These are phyloP conservation scores for Wickerhamomyces chambardii DNA, from an alignment of 805 yeast genomes.

Conservation along the genomic window DNA sequence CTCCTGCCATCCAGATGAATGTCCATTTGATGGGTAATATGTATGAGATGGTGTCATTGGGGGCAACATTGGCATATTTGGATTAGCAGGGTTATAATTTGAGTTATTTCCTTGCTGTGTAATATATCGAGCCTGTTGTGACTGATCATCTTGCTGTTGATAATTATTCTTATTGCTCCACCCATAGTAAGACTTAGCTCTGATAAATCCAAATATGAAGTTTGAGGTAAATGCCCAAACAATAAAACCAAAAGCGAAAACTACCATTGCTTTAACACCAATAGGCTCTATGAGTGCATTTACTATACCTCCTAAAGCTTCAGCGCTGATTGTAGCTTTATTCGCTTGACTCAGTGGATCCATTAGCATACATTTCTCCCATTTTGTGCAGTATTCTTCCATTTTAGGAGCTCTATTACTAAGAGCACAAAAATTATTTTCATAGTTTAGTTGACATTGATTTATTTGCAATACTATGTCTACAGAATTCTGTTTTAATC, in stretches of 20 bases:
- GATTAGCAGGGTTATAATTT: too few relatives aligned
- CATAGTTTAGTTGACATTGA: slow-evolving; percentile 43
- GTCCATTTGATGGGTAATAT: too few relatives aligned
- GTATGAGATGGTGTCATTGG: not conserved
- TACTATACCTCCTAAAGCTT: slow-evolving; percentile 49
- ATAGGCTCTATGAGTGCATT: slow-evolving; percentile 63
- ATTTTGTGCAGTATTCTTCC: slow-evolving; percentile 43
- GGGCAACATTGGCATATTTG: not conserved
- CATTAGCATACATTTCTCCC: slow-evolving; percentile 61
- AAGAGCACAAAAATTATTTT: slow-evolving; percentile 46
- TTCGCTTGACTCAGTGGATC: slow-evolving; percentile 34
- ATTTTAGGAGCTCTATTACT: slow-evolving; percentile 51
- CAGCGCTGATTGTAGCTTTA: slow-evolving; percentile 50
- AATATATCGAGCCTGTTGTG: too few relatives aligned
- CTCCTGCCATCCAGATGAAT: too few relatives aligned
- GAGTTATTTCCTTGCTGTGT: too few relatives aligned
- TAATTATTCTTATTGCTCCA: too few relatives aligned
- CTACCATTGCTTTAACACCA: slow-evolving; percentile 46
- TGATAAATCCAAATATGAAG: slow-evolving; percentile 55
- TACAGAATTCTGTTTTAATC: slow-evolving; percentile 37
- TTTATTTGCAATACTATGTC: slow-evolving; percentile 42
- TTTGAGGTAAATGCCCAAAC: slow-evolving; percentile 51
- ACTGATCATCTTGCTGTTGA: too few relatives aligned
- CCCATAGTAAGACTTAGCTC: slow-evolving; percentile 39
- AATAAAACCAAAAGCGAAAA: slow-evolving; percentile 27